A percentile compares a stretch with the other conserved stretches of the same genome.
Conservation (phyloP, 2,329 filamentous ascomycete genomes). For the Cercospora berteroae region DNA sequence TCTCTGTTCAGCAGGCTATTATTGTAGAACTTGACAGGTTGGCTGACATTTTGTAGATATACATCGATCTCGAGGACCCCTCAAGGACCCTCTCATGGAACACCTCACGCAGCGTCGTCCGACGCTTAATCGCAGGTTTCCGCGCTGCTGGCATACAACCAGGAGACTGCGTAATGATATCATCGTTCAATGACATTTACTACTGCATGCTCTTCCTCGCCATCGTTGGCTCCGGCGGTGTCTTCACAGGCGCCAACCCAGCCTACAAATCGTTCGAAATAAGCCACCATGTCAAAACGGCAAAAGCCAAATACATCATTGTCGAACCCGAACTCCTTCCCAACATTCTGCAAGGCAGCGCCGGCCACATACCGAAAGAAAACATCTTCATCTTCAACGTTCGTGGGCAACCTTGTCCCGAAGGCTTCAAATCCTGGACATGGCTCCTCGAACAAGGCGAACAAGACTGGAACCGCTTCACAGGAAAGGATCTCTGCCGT, state of each 20-base stretch:
- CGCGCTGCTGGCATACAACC: not conserved
- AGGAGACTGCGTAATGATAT: constrained; percentile 56
- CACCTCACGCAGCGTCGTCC: not conserved
- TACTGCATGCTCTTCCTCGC: constrained; percentile 35
- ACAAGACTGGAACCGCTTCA: constrained; percentile 5
- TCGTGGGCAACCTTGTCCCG: constrained; percentile 6
- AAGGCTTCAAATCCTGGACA: constrained; percentile 5
- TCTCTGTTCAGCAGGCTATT: too few species aligned
- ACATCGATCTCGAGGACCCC: not conserved
- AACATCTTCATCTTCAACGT: constrained; percentile 12
- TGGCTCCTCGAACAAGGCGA: constrained; percentile 11
- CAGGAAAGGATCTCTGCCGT: not conserved
- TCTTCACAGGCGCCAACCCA: not conserved
- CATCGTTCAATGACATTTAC: constrained; percentile 54
- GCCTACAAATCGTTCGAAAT: not conserved
- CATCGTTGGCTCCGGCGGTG: constrained; percentile 16
- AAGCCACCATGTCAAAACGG: not conserved
- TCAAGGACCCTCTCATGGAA: not conserved
- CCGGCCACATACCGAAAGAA: not conserved
- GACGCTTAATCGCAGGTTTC: not conserved
- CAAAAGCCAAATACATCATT: not conserved
- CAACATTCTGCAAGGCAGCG: not conserved
- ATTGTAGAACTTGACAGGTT: not conserved
- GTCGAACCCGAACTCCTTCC: not conserved
- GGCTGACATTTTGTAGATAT: not conserved